Evolutionary conservation across 2,329 filamentous ascomycete species (phyloP).

Genomic region (Acrocalymma vagum): DNA sequence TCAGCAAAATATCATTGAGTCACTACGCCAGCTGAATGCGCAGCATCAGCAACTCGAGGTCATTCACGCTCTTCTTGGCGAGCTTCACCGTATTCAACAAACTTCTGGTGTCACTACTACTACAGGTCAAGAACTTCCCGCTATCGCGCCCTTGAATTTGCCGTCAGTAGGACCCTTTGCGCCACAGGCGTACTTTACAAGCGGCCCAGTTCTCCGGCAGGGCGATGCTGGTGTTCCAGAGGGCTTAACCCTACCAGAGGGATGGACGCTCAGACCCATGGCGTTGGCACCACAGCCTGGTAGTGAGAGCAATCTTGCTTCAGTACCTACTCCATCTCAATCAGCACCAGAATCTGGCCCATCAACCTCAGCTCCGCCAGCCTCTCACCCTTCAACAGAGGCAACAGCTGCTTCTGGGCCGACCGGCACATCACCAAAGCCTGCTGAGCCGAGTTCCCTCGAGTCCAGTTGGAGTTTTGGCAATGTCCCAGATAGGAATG

Average conservation of each 20-base stretch:
- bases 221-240: slow-evolving; percentile 44
- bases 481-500: slow-evolving; percentile 32
- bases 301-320: slow-evolving; percentile 14
- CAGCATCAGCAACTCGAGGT: slow-evolving; percentile 46
- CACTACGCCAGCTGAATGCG: slow-evolving; percentile 41
- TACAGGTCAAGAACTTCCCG: slow-evolving; percentile 34
- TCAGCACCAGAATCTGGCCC: slow-evolving; percentile 2
- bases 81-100: slow-evolving; percentile 42
- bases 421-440: slow-evolving; percentile 27
- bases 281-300: slow-evolving; percentile 28
- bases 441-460: slow-evolving; percentile 37
- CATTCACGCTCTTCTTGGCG: slow-evolving; percentile 39
- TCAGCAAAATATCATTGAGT: slow-evolving; percentile 47
- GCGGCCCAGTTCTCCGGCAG: slow-evolving; percentile 40
- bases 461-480: slow-evolving; percentile 49
- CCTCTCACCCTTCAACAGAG: slow-evolving; percentile 10
- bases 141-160: slow-evolving; percentile 32
- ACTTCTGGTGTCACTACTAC: slow-evolving; percentile 33
- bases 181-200: slow-evolving; percentile 44
- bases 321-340: slow-evolving; percentile 9
- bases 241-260: slow-evolving; percentile 46
- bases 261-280: slow-evolving; percentile 47
- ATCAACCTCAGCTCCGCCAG: slow-evolving; percentile 9
- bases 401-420: slow-evolving; percentile 9
- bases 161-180: slow-evolving; percentile 23